phyloP scores from a whole-genome alignment of 306 rosid genomes.

The Vigna unguiculata region DNA sequence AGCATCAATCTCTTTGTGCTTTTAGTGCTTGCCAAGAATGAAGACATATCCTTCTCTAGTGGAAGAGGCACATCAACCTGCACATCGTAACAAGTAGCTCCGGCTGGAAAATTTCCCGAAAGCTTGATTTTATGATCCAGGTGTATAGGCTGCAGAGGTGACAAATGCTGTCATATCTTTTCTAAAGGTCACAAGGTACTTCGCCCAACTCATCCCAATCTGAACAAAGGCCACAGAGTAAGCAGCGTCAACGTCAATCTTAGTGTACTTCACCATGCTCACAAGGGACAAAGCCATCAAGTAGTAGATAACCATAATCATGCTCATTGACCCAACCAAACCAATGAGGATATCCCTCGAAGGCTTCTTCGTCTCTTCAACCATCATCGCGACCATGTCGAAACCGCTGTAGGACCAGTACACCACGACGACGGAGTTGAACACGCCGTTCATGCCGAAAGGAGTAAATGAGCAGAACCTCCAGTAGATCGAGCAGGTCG shows the following conservation, averaged over 20 bases:
- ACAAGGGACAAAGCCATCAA: conserved; percentile 73
- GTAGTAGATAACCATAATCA: conserved; percentile 75
- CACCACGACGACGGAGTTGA: conserved; percentile 80
- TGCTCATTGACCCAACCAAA: conserved; percentile 70
- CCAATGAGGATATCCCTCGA: conserved; percentile 86
- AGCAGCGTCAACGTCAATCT: conserved; percentile 65
- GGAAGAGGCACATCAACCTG: conserved; percentile 85
- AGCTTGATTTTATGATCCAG: conserved; percentile 87
- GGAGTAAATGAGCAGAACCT: conserved; percentile 76
- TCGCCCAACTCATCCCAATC: conserved; percentile 86
- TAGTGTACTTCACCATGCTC: conserved; percentile 60
- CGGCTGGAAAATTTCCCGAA: conserved; percentile 85
- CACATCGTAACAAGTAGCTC: conserved; percentile 82
- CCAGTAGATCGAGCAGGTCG: conserved; percentile 73
- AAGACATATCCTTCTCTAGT: conserved; percentile 74
- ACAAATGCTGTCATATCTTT: conserved; percentile 84
- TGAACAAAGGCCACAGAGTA: conserved; percentile 77
- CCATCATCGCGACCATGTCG: conserved; percentile 96
- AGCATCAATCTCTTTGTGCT: conserved; percentile 78
- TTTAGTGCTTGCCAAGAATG: conserved; percentile 75
- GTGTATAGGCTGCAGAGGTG: conserved; percentile 81
- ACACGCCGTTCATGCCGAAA: conserved; percentile 66
- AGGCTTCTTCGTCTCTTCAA: conserved; percentile 87
- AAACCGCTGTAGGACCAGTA: conserved; percentile 97
- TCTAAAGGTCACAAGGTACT: conserved; percentile 76